Percentiles rank a stretch among this genome's conserved stretches.
These are phyloP conservation scores for Ehretia macrophylla DNA, from an alignment of 257 asterid species.

Conservation along the genomic window DNA sequence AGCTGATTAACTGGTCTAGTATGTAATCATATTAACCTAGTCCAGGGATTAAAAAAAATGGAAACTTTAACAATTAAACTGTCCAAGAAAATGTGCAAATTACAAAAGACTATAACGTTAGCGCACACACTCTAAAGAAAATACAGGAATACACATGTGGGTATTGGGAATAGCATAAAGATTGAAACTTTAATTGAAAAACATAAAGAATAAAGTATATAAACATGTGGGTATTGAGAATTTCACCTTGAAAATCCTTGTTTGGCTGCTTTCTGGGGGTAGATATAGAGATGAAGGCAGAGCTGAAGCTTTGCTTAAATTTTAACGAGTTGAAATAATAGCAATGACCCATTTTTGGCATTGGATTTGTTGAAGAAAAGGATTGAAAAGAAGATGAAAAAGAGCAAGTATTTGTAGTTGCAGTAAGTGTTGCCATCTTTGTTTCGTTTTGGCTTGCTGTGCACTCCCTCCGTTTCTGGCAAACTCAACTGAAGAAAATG, in stretches of 20 bases:
- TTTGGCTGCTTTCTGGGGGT: constrained; percentile 31
- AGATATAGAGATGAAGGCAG: constrained; percentile 34
- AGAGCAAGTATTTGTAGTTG: not conserved
- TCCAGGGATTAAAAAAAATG: not conserved
- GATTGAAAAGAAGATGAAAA: constrained; percentile 17
- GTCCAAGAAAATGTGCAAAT: not conserved
- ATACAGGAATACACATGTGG: not conserved
- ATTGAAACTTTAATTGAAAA: not conserved
- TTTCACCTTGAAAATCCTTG: constrained; percentile 39
- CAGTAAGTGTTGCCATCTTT: not conserved
- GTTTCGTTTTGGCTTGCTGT: not conserved
- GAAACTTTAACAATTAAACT: not conserved
- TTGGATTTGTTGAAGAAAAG: constrained; percentile 21
- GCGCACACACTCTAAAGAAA: not conserved
- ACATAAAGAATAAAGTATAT: not conserved
- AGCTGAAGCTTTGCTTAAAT: constrained; percentile 31
- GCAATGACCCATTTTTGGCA: constrained; percentile 24
- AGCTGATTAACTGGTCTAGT: not conserved
- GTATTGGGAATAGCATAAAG: not conserved
- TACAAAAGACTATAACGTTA: not conserved
- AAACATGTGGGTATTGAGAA: not conserved
- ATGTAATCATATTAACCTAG: not conserved
- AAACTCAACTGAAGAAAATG: too few relatives aligned
- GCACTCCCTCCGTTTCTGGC: not conserved
- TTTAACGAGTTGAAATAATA: constrained; percentile 29